Evolutionary conservation across 2,329 filamentous ascomycete genomes (phyloP).

Genomic region (Aspergillus unguis): DNA sequence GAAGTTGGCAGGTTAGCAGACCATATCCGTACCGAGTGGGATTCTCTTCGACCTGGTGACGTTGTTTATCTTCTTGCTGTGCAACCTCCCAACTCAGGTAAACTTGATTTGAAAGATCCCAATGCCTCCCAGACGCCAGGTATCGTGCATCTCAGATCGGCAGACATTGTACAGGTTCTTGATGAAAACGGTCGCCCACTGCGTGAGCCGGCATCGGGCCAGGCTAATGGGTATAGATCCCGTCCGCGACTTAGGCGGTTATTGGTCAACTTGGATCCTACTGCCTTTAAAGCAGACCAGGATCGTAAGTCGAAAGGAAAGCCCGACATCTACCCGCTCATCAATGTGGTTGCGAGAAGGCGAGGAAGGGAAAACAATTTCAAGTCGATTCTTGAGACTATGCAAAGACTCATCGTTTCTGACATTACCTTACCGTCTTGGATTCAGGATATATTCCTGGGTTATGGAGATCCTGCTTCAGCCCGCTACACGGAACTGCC

Average conservation of each 20-base stretch:
- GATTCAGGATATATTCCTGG: slow-evolving; percentile 96
- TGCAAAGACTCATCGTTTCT: slow-evolving; percentile 78
- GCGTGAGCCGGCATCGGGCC: slow-evolving; percentile 53
- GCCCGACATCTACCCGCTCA: slow-evolving; percentile 72
- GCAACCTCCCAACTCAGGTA: slow-evolving; percentile 51
- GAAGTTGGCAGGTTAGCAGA: slow-evolving; percentile 78
- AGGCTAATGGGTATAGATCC: slow-evolving; percentile 60
- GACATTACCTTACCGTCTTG: slow-evolving; percentile 83
- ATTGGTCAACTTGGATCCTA: slow-evolving; percentile 75
- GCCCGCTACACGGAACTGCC: slow-evolving; percentile 81
- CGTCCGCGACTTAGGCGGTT: slow-evolving; percentile 65
- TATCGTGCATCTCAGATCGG: slow-evolving; percentile 70
- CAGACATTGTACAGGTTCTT: slow-evolving; percentile 79
- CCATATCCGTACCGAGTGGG: slow-evolving; percentile 80
- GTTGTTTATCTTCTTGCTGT: slow-evolving; percentile 83
- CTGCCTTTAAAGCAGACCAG: slow-evolving; percentile 73
- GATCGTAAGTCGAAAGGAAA: slow-evolving; percentile 64
- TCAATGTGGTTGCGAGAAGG: slow-evolving; percentile 83
- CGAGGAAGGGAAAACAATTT: slow-evolving; percentile 95
- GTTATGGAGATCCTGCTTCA: slow-evolving; percentile 86
- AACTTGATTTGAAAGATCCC: slow-evolving; percentile 19
- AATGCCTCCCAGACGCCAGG: slow-evolving; percentile 57
- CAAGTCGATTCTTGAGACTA: slow-evolving; percentile 86
- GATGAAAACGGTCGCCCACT: slow-evolving; percentile 78
- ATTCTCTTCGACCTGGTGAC: slow-evolving; percentile 79